These are phyloP conservation scores for Lepiota brunneoincarnata DNA, from an alignment of 768 basidiomycete species.

Conservation along the genomic window DNA sequence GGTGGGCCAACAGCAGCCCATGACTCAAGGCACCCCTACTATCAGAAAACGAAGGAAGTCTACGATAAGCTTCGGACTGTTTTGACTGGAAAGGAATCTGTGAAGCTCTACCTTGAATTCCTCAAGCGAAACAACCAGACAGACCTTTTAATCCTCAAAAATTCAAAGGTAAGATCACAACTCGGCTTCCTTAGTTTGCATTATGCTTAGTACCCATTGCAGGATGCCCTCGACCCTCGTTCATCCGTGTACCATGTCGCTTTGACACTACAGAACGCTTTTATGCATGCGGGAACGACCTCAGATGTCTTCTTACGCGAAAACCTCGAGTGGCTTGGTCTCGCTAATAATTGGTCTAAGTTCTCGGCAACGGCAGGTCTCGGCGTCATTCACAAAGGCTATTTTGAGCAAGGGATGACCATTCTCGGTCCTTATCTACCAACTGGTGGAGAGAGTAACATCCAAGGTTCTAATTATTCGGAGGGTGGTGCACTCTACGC, in stretches of 20 bases:
- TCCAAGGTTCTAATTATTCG: slow-evolving; percentile 80
- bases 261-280: slow-evolving; percentile 94
- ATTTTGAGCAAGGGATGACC: slow-evolving; percentile 88
- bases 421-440: slow-evolving; percentile 96
- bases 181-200: neutral
- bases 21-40: slow-evolving; percentile 12
- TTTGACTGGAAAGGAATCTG: slow-evolving; percentile 86
- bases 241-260: slow-evolving; percentile 98
- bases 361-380: slow-evolving; percentile 97
- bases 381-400: slow-evolving; percentile 97
- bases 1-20: neutral
- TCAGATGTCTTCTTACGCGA: slow-evolving; percentile 92
- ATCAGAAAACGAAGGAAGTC: slow-evolving; percentile 55
- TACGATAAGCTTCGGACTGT: slow-evolving; percentile 81
- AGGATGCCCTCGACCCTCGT: slow-evolving; percentile 90
- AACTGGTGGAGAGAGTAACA: slow-evolving; percentile 68
- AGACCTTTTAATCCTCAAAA: slow-evolving; percentile 88
- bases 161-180: slow-evolving; percentile 67
- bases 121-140: slow-evolving; percentile 91
- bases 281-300: slow-evolving; percentile 97
- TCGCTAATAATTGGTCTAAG: slow-evolving; percentile 97
- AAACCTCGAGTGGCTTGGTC: slow-evolving; percentile 94
- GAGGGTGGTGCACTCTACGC: slow-evolving; percentile 98
- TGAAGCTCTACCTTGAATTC: slow-evolving; percentile 94
- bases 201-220: slow-evolving; percentile 9